These are phyloP conservation scores for Cornus suecica DNA, from an alignment of 148 eudicot genomes.

Conservation along the genomic window DNA sequence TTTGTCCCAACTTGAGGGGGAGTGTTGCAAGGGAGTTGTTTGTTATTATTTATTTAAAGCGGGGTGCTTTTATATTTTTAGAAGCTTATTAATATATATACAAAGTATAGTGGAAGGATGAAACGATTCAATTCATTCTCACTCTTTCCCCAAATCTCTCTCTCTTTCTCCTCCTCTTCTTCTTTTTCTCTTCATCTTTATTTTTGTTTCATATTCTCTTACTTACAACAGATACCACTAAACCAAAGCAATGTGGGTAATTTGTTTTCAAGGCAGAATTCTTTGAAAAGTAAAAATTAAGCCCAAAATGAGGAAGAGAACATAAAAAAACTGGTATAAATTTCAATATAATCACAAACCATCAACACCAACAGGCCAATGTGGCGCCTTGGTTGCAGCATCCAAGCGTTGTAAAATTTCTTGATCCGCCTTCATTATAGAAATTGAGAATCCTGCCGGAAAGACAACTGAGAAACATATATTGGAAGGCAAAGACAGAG, in stretches of 20 bases:
- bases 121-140: too few relatives aligned
- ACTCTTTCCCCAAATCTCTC: too few relatives aligned
- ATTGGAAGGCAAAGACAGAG: slow-evolving; percentile 10
- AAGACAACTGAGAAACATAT: slow-evolving; percentile 15
- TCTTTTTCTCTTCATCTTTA: too few relatives aligned
- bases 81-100: too few relatives aligned
- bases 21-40: too few relatives aligned
- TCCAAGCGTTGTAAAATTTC: slow-evolving; percentile 67
- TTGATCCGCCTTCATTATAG: slow-evolving; percentile 84
- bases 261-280: neutral
- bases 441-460: slow-evolving; percentile 74
- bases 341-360: slow-evolving; percentile 45
- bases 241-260: neutral
- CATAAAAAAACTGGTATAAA: slow-evolving; percentile 3
- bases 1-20: too few relatives aligned
- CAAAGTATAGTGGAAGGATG: too few relatives aligned
- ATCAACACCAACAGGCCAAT: slow-evolving; percentile 87
- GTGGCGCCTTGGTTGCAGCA: slow-evolving; percentile 90
- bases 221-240: too few relatives aligned
- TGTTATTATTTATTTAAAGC: too few relatives aligned
- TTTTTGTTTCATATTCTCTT: too few relatives aligned
- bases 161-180: too few relatives aligned
- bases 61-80: too few relatives aligned
- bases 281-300: neutral
- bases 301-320: neutral